Evolutionary conservation across 2,329 filamentous ascomycete species (phyloP).

Genomic region (Chaetomium globosum): DNA sequence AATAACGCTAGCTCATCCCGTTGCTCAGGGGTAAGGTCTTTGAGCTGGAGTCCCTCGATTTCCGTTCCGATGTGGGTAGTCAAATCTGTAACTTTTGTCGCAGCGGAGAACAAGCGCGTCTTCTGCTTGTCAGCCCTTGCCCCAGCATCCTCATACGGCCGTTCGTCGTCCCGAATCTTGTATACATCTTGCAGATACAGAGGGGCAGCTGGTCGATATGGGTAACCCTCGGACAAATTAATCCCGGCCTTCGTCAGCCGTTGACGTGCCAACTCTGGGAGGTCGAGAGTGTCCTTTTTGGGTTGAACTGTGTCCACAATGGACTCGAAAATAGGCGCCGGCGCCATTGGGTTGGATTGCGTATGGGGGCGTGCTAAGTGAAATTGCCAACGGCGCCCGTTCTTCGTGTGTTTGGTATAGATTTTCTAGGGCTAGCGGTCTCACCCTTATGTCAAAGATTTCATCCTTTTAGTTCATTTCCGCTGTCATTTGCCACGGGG

Average conservation of each 20-base stretch:
- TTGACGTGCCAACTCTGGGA: constrained; percentile 9
- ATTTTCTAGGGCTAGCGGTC: background rate
- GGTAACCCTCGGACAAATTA: constrained; percentile 15
- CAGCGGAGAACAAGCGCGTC: constrained; percentile 13
- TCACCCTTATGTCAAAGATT: background rate
- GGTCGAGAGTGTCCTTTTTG: constrained; percentile 10
- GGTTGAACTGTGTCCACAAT: constrained; percentile 13
- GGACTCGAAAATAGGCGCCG: constrained; percentile 5
- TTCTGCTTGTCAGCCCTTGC: constrained; percentile 18
- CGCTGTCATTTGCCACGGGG: background rate
- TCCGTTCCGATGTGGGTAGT: constrained; percentile 17
- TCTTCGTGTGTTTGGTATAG: background rate
- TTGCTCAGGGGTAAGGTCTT: constrained; percentile 19
- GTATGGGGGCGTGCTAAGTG: background rate
- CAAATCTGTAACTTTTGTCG: constrained; percentile 18
- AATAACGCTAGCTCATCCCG: constrained; percentile 16
- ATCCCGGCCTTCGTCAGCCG: constrained; percentile 13
- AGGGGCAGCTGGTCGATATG: constrained; percentile 6
- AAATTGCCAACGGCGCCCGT: background rate
- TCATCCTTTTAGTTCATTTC: background rate
- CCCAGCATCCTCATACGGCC: constrained; percentile 14
- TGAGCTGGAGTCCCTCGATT: constrained; percentile 17
- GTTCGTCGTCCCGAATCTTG: constrained; percentile 12
- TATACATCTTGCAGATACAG: constrained; percentile 17
- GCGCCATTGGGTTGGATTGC: background rate